Conservation (phyloP, 306 rosid genomes). For the Vigna angularis region DNA sequence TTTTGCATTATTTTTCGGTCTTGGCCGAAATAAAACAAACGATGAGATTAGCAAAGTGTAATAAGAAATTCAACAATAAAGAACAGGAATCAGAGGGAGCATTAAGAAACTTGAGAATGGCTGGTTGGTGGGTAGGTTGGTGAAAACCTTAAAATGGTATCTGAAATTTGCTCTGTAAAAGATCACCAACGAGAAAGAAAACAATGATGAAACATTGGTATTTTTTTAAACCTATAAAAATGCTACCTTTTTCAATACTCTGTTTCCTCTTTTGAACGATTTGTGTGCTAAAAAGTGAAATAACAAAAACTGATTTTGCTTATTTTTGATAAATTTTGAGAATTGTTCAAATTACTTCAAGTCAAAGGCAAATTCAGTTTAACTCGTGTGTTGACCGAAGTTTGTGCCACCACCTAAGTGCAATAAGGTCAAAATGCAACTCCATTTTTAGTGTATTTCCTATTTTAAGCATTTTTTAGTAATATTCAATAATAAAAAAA, state of each 20-base stretch:
- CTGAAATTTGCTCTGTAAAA: background rate
- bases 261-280: background rate
- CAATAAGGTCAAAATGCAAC: background rate
- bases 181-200: background rate
- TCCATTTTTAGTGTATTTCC: background rate
- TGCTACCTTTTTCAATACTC: background rate
- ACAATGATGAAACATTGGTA: background rate
- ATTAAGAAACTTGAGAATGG: constrained; percentile 9
- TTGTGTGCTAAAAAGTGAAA: background rate
- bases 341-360: background rate
- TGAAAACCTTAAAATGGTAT: constrained; percentile 12
- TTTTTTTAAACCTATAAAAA: background rate
- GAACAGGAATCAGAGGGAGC: background rate
- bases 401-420: background rate
- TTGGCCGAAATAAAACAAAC: constrained; percentile 33
- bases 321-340: background rate
- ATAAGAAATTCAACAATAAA: background rate
- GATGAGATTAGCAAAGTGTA: background rate
- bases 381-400: background rate
- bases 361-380: background rate
- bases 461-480: background rate
- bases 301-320: background rate
- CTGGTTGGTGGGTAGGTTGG: constrained; percentile 33
- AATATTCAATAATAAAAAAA: background rate
- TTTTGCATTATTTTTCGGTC: constrained; percentile 2